Base-by-base conservation (phyloP, 2,329 filamentous ascomycete species). In the Fusarium sp. region DNA sequence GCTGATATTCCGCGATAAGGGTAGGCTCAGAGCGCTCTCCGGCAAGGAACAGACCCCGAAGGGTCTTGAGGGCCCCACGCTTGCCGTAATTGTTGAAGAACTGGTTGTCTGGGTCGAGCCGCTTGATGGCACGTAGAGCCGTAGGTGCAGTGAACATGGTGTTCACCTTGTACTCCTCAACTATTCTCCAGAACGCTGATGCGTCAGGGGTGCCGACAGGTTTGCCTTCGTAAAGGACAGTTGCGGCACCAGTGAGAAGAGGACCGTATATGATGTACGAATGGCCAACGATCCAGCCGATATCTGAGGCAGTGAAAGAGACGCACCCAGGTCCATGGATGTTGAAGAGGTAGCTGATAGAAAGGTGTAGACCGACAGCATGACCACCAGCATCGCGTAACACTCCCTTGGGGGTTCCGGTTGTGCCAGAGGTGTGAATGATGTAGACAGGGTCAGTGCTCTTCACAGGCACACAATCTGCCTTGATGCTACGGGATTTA, bases 181-280 rank as follows among this genome's bases (percentile, higher is more conserved):
- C 77, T 15, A 97, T 86, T 3, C 93, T 83, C 93, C 93, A 98
- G 74, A 97, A 95, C 0, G 90, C 90, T 6, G 91, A 90, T 1
- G 92, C 91, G 69, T 97, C 88, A 0, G 93, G 93, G 0, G 93
- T 97, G 5, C 93, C 93, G 11, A 97, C 83, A 0, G 93, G 93
- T 67, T 97, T 97, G n/a, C 93, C 94, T 77, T 97, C 93, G 74
- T 93, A 97, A 0, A 97, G 81, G 1, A 97, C 86, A 0, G 92
- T 96, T 1, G 93, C 89, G 2, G 93, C 93, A 6, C 93, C 93
- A 1, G 90, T 87, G 2, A 97, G 84, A 6, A 98, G 84, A 11
- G 93, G 93, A 5, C 87, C 93, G 72, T 97, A 97, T 11, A 97
- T 81, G 62, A 97, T 97, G 73, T 95, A 97, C 6, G 88, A 90